Base-by-base conservation (phyloP, 371 early-diverging fungal species). In the Mortierella sp. region DNA sequence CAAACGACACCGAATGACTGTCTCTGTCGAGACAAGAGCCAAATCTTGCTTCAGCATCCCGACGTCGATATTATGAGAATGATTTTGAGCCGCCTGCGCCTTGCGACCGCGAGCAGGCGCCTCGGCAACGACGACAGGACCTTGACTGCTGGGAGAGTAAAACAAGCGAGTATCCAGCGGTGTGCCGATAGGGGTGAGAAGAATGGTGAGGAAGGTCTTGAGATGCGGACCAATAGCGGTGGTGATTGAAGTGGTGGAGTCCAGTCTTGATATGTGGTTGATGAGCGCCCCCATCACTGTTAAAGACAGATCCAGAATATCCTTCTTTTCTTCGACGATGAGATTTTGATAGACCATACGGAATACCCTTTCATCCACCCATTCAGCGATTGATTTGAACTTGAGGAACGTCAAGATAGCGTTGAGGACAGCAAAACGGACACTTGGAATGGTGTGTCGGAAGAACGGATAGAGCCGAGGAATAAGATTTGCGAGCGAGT, bases 41-140 rank as follows among this genome's bases (percentile, higher is more conserved):
- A 97, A 79, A 63, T 98, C 98, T 69, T 97, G 96, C 54, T 86
- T 84, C 29, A 94, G 83, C 95, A 98, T 96, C 16, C 94, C 95
- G 21, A 88, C 82, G 69, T 98, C 98, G 45, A 96, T 85, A 59
- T 91, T 91, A 67, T 91, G 90, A 7, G 83, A 78, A 53, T 53
- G 63, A 24, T 27, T 54, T 27, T 61, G 59, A 49, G 54, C 63
- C 53, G 41, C 61, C 13, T 66, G 67, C 12, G 63, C 70, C 43
- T 41, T 63, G 54, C 71, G 61, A 13, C 68, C 53, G 21, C 77
- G 71, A 9, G 67, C 57, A 9, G 61, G 52, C 29, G 21, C 50
- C 44, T 27, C 60, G 6, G 59, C 49, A n/a, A 57, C 40, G 9
- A 58, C 31, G 0, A 50, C 21, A 3, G 57, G 19, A 9, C 60